phyloP scores from a whole-genome alignment of 1,139 yeast species.

The Sugiyamaella castrensis region DNA sequence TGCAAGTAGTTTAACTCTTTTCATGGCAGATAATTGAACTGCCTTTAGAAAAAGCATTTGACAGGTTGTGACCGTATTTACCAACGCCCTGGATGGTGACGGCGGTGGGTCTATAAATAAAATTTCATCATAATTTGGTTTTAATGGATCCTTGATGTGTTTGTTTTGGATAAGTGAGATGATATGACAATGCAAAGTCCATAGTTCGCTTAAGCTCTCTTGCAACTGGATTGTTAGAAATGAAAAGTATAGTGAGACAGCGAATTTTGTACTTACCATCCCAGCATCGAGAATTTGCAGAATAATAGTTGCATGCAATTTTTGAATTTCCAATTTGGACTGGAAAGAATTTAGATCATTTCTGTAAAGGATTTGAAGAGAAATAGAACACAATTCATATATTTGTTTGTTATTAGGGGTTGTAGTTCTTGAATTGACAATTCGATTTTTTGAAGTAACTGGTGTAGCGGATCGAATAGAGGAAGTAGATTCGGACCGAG shows the following conservation, averaged over 20 bases:
- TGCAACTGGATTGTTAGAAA: neutral
- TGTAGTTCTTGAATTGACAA: neutral
- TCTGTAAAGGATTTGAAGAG: conserved; percentile 1
- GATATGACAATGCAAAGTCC: neutral
- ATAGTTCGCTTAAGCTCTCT: conserved; percentile 5
- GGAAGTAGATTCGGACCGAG: neutral
- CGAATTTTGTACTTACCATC: conserved; percentile 7
- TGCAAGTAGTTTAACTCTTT: conserved; percentile 7
- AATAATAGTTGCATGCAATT: conserved; percentile 6
- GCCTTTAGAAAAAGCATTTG: conserved; percentile 8
- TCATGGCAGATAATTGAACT: neutral
- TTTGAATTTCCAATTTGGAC: neutral
- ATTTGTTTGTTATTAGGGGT: neutral
- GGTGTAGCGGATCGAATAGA: neutral
- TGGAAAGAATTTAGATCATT: neutral
- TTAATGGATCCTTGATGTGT: neutral
- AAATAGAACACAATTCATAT: neutral
- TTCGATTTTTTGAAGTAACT: neutral
- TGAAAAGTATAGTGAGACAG: too few relatives aligned
- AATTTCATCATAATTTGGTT: conserved; percentile 3
- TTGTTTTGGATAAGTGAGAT: neutral
- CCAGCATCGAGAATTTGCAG: conserved; percentile 3
- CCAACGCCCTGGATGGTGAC: neutral
- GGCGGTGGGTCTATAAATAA: conserved; percentile 1
- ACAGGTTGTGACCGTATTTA: conserved; percentile 2